A percentile compares a stretch with the other conserved stretches of the same genome.
These are phyloP conservation scores for Acrocalymma vagum DNA, from an alignment of 2,329 filamentous ascomycete species.

Conservation along the genomic window DNA sequence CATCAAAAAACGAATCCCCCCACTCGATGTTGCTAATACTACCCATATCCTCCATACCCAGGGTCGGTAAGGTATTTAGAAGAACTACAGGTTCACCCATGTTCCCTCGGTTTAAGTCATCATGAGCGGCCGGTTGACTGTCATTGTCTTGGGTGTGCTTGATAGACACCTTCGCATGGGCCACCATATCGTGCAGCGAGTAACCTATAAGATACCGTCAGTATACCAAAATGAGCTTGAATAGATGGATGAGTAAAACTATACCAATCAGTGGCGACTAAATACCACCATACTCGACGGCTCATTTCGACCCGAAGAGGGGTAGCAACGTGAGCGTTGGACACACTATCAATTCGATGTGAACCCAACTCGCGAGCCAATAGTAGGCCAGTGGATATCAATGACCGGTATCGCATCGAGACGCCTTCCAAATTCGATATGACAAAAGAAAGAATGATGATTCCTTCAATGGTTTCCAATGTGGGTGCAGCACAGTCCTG, in stretches of 20 bases:
- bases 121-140: constrained; percentile 44
- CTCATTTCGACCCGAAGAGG: constrained; percentile 44
- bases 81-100: too few relatives aligned
- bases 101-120: too few relatives aligned
- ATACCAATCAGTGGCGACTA: constrained; percentile 27
- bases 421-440: constrained; percentile 47
- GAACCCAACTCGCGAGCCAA: constrained; percentile 26
- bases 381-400: constrained; percentile 41
- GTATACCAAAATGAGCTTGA: too few relatives aligned
- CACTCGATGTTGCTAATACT: too few relatives aligned
- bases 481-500: constrained; percentile 26
- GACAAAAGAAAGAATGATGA: constrained; percentile 44
- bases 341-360: constrained; percentile 19
- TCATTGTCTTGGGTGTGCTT: constrained; percentile 49
- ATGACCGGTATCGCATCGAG: constrained; percentile 38
- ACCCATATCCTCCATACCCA: too few relatives aligned
- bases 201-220: too few relatives aligned
- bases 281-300: constrained; percentile 53
- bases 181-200: constrained; percentile 45
- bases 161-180: constrained; percentile 46
- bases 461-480: constrained; percentile 48
- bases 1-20: too few relatives aligned
- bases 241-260: too few relatives aligned
- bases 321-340: constrained; percentile 12
- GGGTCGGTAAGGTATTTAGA: too few relatives aligned